Conservation (phyloP, 2,329 filamentous ascomycete species). For the Harringtonia lauricola region DNA sequence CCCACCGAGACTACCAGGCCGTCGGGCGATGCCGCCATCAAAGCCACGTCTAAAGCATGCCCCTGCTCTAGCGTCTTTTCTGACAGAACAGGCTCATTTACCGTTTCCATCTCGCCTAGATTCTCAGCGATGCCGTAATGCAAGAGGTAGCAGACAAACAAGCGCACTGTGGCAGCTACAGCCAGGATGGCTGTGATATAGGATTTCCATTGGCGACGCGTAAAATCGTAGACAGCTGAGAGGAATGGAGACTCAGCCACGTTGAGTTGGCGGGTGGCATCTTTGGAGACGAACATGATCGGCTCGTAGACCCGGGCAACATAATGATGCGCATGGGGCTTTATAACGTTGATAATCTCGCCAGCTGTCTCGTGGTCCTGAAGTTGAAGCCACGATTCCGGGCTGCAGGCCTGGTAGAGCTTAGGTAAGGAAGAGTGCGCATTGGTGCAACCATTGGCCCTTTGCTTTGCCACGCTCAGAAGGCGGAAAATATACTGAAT, state of each 20-base stretch:
- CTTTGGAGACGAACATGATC: conserved; percentile 59
- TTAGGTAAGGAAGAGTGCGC: conserved; percentile 13
- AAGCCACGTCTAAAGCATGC: conserved; percentile 59
- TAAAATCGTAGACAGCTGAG: conserved; percentile 56
- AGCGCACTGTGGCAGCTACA: conserved; percentile 50
- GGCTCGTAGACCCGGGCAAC: conserved; percentile 66
- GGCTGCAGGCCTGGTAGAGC: conserved; percentile 64
- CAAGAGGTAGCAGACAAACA: conserved; percentile 65
- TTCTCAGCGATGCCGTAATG: conserved; percentile 31
- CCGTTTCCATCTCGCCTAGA: conserved; percentile 19
- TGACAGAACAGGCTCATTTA: conserved; percentile 37
- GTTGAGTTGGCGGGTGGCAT: conserved; percentile 52
- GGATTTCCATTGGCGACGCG: conserved; percentile 43
- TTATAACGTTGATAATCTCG: conserved; percentile 67
- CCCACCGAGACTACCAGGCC: conserved; percentile 60
- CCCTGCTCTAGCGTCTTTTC: conserved; percentile 50
- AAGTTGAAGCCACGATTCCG: conserved; percentile 62
- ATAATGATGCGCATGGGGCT: conserved; percentile 60
- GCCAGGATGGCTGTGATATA: conserved; percentile 55
- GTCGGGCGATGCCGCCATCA: conserved; percentile 49
- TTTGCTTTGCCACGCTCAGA: conserved; percentile 8
- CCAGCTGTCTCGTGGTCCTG: conserved; percentile 71
- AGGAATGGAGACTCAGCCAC: conserved; percentile 36
- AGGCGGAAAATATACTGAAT: conserved; percentile 24
- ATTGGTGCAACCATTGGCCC: conserved; percentile 10